Evolutionary conservation across 1,139 yeast genomes (phyloP).

Genomic region (Candida sojae): DNA sequence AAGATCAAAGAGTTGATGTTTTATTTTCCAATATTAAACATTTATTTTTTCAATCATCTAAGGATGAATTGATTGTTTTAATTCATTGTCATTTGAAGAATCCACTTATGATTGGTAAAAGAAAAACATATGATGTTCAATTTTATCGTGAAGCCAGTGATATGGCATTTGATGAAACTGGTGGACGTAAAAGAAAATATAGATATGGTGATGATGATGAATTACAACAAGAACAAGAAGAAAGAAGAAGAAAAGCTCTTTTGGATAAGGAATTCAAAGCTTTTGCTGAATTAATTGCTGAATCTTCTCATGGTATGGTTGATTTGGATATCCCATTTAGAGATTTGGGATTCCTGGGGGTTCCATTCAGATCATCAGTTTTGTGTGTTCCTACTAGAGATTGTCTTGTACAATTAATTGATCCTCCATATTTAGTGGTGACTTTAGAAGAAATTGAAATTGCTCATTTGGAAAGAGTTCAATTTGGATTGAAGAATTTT

Average conservation of each 20-base stretch:
- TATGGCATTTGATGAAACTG: constrained; percentile 96
- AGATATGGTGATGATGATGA: constrained; percentile 98
- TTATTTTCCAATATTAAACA: constrained; percentile 90
- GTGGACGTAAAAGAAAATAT: constrained; percentile 86
- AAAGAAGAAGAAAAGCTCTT: constrained; percentile 85
- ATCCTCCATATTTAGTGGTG: constrained; percentile 92
- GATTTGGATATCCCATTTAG: constrained; percentile 95
- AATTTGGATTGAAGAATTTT: constrained; percentile 93
- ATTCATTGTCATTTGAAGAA: constrained; percentile 91
- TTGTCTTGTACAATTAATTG: constrained; percentile 89
- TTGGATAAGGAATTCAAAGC: constrained; percentile 89
- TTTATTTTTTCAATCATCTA: constrained; percentile 92
- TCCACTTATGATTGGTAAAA: constrained; percentile 94
- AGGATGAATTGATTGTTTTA: constrained; percentile 88
- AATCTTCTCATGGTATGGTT: constrained; percentile 75
- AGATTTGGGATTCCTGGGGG: constrained; percentile 97
- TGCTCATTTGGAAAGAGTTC: constrained; percentile 95
- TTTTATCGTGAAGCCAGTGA: constrained; percentile 97
- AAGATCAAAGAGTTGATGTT: constrained; percentile 86
- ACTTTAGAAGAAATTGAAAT: constrained; percentile 91
- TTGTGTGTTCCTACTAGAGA: constrained; percentile 97
- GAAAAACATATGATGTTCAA: constrained; percentile 93
- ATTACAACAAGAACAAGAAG: constrained; percentile 98
- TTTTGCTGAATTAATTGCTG: constrained; percentile 90
- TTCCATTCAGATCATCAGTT: constrained; percentile 92